Base-by-base conservation (phyloP, 2,329 filamentous ascomycete species). In the Endocalyx cinctus region DNA sequence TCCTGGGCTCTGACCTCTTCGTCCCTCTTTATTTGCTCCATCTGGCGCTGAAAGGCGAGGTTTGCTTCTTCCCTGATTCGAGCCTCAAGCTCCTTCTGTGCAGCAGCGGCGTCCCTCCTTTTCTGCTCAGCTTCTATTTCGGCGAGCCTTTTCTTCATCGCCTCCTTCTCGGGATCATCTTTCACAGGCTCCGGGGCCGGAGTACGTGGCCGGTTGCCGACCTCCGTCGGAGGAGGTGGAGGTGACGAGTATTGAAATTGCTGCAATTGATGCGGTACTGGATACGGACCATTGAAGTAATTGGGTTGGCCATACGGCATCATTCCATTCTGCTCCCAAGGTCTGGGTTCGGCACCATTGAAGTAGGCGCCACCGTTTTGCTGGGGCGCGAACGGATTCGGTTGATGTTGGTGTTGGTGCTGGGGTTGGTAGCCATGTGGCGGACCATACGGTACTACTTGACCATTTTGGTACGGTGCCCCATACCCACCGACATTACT, bases 141-240 rank as follows among this genome's bases (percentile, higher is more conserved):
- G 10, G 69, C 66, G 12, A 85, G 58, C 46, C 82, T 71, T 41
- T 75, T 69, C 41, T 81, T 71, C 36, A 82, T 69, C n/a, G 66
- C 65, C 41, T 82, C 64, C 47, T 77, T 77, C 35, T 82, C 73
- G 2, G 72, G 67, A 33, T 82, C 74, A 18, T 43, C 41, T 23
- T 48, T 49, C 22, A 42, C 38, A 5, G 42, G 42, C 14, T 46
- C 45, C 4, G 46, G 44, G 20, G 15, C 43, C 5, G 48, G 48
- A 5, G 54, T 48, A 25, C 45, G 45, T 11, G 50, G 42, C 7
- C 32, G 41, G 22, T 41, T 46, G n/a, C n/a, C n/a, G 15, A 51
- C 16, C 14, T 58, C 54, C 5, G 54, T 57, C 15, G 52, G 52
- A 10, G 59, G 55, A 7, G 62, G 54, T 14, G 64, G 60, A 16